Base-by-base conservation (phyloP, 768 basidiomycete genomes). In the Ramaria sp. region DNA sequence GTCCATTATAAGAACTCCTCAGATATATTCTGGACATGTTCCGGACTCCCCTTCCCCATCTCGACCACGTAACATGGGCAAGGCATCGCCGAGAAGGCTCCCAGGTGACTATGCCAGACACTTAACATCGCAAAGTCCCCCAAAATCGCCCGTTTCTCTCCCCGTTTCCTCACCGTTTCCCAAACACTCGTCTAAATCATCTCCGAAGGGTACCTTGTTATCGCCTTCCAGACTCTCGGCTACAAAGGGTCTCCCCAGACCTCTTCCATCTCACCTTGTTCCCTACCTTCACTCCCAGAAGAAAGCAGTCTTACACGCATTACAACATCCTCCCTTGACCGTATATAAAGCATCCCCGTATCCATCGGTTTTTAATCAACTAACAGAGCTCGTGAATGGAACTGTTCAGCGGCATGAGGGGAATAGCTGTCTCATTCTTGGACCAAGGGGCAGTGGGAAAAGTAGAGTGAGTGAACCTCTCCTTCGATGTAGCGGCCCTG, bases 381-480 rank as follows among this genome's bases (percentile, higher is more conserved):
- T 97, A 12, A 64, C 70, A 1, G 77, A 80, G 48, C 69, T 97
- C 20, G 72, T 96, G 4, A 67, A 70, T 20, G 93, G 92, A 11
- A 91, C 90, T 1, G 75, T 88, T 4, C 71, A 71, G 20, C 79
- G 92, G 30, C 87, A 86, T 10, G 94, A 97, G 73, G 93, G 94
- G 3, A 97, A 97, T 60, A 95, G 92, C 58, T 96, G 93, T 65
- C 75, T 96, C 54, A 66, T 97, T 3, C 74, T 92, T 45, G 94
- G 94, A 19, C 85, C 91, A 1, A 76, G 84, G 59, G 90, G 91
- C 15, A 87, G 85, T 60, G 94, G 93, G 19, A 96, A 97, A 71
- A 85, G 88, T 1, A 74, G 75, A 59, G 90, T 91, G 67, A 63
- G 80, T 68, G 45, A 33, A 17, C 51, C n/a, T 12, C n/a, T 22